Evolutionary conservation across 2,329 filamentous ascomycete genomes (phyloP), one percentile per base, ranked within the genome.

Genomic region (Clonostachys rosea): DNA sequence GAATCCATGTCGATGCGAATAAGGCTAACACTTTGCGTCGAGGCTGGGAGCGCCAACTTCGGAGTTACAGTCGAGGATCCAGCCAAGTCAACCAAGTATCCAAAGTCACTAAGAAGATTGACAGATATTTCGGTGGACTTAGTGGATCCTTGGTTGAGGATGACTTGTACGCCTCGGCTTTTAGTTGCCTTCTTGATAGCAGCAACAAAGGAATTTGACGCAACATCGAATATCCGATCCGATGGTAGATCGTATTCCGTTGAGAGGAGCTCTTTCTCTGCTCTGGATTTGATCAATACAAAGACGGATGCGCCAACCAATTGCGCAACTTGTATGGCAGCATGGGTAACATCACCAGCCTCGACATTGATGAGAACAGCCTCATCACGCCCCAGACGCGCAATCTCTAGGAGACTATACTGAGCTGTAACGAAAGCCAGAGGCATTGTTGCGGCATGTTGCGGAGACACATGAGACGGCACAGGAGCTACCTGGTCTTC

Each of bases 281-380:
- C 46, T 4, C 35, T 39, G 13, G 45, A 37, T 16, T 18, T 24
- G 14, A 50, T 46, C 4, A 41, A 34, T 17, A 46, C 49, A 34
- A 50, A 44, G 43, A 59, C 45, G 6, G 43, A 36, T 11, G 56
- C 57, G 10, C 52, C 49, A 35, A 42, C 18, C n/a, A 49, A 24
- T 18, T 50, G 46, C 5, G 55, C 54, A n/a, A 58, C 51, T 5
- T 40, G 43, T 5, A 56, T 34, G 11, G 53, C 52, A 8, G 51
- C 45, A 34, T 57, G 57, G 5, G 52, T 55, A 11, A 48, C 24
- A 11, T 34, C 49, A 16, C 50, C 51, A n/a, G 54, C 40, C 3
- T 52, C 55, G 11, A 41, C 46, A 40, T 57, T 52, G 7, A 59
- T 48, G 4, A 59, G 47, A 17, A 56, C 47, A 5, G 42, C 41